phyloP scores from a whole-genome alignment of 2,329 filamentous ascomycete species.

The Xylariaceae sp. region DNA sequence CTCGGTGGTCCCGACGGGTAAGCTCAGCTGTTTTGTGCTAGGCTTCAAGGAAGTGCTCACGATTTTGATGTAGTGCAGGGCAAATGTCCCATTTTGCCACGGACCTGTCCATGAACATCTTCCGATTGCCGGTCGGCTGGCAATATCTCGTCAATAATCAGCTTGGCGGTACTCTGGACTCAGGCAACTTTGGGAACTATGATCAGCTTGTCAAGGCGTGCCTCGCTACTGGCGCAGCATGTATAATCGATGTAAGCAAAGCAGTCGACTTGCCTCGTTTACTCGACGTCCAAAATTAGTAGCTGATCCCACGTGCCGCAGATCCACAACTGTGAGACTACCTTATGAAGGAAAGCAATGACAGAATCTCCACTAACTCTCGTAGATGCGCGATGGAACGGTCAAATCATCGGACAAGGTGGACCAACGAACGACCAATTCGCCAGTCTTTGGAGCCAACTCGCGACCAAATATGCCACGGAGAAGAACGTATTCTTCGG shows the following conservation, averaged over 20 bases:
- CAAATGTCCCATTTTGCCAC: constrained; percentile 57
- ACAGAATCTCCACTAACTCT: background rate
- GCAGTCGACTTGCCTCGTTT: background rate
- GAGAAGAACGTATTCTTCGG: constrained; percentile 46
- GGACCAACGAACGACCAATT: constrained; percentile 56
- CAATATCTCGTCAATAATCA: constrained; percentile 46
- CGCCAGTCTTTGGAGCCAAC: constrained; percentile 50
- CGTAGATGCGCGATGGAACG: constrained; percentile 50
- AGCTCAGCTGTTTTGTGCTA: background rate
- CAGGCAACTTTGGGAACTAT: constrained; percentile 41
- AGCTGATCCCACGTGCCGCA: background rate
- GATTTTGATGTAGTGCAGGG: constrained; percentile 20
- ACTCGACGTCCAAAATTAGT: background rate
- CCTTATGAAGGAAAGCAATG: background rate
- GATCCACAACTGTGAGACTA: constrained; percentile 26
- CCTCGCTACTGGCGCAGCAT: constrained; percentile 43
- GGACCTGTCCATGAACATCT: constrained; percentile 51
- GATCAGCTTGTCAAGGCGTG: constrained; percentile 48
- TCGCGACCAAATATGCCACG: constrained; percentile 48
- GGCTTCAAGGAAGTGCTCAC: too few relatives aligned
- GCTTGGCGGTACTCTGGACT: constrained; percentile 40
- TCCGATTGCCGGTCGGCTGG: constrained; percentile 48
- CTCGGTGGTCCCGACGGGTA: constrained; percentile 19
- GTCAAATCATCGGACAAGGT: constrained; percentile 60
- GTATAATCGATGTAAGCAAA: constrained; percentile 43